A percentile compares a stretch with the other conserved stretches of the same genome.
Conservation (phyloP, 2,329 filamentous ascomycete genomes). For the Cladosporium phlei region DNA sequence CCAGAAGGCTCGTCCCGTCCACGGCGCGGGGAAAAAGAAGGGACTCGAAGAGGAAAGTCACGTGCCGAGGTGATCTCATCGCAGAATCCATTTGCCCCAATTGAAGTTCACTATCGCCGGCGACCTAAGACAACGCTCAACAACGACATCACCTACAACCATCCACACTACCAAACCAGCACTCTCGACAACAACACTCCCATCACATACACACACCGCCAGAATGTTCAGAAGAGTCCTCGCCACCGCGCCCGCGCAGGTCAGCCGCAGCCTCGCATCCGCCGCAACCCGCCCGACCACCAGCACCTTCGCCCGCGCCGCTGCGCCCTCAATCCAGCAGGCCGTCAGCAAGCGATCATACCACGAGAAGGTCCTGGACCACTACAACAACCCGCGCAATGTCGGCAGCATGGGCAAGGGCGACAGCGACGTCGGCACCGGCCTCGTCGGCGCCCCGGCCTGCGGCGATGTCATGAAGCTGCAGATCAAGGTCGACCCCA, state of each 20-base stretch:
- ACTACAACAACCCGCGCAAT: conserved; percentile 75
- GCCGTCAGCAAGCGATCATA: conserved; percentile 47
- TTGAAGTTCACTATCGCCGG: conserved; percentile 1
- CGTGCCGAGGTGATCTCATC: conserved; percentile 1
- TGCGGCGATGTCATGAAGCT: conserved; percentile 93
- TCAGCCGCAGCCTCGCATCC: conserved; percentile 47
- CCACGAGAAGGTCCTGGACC: conserved; percentile 71
- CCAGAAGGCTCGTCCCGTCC: too few species aligned
- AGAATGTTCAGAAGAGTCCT: conserved; percentile 57
- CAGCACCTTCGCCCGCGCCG: conserved; percentile 38
- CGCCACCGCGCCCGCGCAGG: conserved; percentile 49
- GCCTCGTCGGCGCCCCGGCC: conserved; percentile 83
- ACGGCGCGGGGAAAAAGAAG: neutral
- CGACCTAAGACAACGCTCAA: conserved; percentile 1
- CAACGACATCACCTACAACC: conserved; percentile 9
- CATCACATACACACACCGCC: neutral
- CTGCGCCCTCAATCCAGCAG: conserved; percentile 36
- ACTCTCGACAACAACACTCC: neutral
- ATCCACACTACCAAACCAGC: neutral
- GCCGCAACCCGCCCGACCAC: conserved; percentile 45
- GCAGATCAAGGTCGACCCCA: conserved; percentile 85
- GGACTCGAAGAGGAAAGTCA: conserved; percentile 2
- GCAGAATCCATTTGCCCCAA: conserved; percentile 7
- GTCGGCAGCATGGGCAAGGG: conserved; percentile 75
- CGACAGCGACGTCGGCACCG: conserved; percentile 79